A percentile compares a stretch with the other conserved stretches of the same genome.
phyloP scores from a whole-genome alignment of 169 alveolate species.

The Babesia microti region DNA sequence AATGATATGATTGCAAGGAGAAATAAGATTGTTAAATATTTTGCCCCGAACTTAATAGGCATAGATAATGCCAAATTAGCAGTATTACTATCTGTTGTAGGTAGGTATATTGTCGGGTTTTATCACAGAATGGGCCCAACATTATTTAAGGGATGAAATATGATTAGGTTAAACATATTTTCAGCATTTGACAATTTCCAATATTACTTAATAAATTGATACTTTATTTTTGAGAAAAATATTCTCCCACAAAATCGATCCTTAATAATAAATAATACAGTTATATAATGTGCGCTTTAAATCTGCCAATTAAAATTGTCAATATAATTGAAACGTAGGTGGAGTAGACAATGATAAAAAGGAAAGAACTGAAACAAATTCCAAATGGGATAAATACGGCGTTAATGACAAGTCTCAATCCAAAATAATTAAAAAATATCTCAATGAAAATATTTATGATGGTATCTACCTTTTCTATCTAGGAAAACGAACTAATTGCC shows the following conservation, averaged over 20 bases:
- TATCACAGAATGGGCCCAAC: too few relatives aligned
- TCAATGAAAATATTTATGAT: slow-evolving; percentile 1
- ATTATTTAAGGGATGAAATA: too few relatives aligned
- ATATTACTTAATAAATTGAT: too few relatives aligned
- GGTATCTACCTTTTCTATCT: neutral
- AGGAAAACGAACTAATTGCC: slow-evolving; percentile 58
- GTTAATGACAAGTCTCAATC: neutral
- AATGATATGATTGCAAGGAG: slow-evolving; percentile 5
- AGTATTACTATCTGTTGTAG: slow-evolving; percentile 19
- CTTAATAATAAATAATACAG: too few relatives aligned
- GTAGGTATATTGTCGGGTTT: slow-evolving; percentile 12
- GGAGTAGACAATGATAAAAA: neutral
- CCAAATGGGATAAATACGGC: slow-evolving; percentile 17
- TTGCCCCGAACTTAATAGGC: slow-evolving; percentile 5
- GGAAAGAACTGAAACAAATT: neutral
- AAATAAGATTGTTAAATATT: slow-evolving; percentile 1
- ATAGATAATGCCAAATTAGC: slow-evolving; percentile 18
- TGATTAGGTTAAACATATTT: too few relatives aligned
- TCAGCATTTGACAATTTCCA: too few relatives aligned
- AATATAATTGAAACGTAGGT: slow-evolving; percentile 2
- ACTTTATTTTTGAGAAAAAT: too few relatives aligned
- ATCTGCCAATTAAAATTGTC: neutral
- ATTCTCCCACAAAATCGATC: too few relatives aligned
- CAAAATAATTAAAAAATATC: neutral
- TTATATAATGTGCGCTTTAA: neutral